These are phyloP conservation scores for Mycena vulgaris DNA, from an alignment of 768 basidiomycete species.

Conservation along the genomic window DNA sequence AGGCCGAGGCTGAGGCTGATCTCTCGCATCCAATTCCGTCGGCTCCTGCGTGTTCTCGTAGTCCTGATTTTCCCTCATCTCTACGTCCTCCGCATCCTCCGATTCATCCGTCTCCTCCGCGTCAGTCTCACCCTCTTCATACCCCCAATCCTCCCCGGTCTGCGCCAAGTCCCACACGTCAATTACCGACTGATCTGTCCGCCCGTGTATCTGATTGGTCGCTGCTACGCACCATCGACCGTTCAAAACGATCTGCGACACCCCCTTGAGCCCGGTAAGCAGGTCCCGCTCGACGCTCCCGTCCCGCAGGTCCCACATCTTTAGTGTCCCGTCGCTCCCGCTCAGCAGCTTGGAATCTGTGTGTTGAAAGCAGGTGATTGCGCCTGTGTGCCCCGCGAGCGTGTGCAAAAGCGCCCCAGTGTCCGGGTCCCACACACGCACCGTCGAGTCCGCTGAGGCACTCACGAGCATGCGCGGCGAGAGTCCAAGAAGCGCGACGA, in stretches of 20 bases:
- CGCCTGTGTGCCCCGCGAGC: slow-evolving; percentile 92
- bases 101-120: slow-evolving; percentile 54
- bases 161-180: slow-evolving; percentile 94
- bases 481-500: slow-evolving; percentile 93
- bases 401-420: slow-evolving; percentile 85
- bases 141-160: slow-evolving; percentile 85
- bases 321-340: slow-evolving; percentile 95
- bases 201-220: slow-evolving; percentile 70
- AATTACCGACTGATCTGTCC: slow-evolving; percentile 78
- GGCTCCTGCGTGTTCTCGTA: slow-evolving; percentile 63
- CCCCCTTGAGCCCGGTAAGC: slow-evolving; percentile 91
- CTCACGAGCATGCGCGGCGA: slow-evolving; percentile 94
- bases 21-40: slow-evolving; percentile 80
- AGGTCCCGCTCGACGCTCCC: slow-evolving; percentile 91
- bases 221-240: slow-evolving; percentile 96
- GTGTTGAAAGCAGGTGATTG: slow-evolving; percentile 99
- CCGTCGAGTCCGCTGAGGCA: slow-evolving; percentile 95
- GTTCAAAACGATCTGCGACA: slow-evolving; percentile 98
- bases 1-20: too few species aligned
- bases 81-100: slow-evolving; percentile 13
- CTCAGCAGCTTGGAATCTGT: slow-evolving; percentile 98
- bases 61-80: slow-evolving; percentile 29
- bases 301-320: slow-evolving; percentile 97
- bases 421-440: slow-evolving; percentile 95
- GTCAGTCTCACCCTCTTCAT: slow-evolving; percentile 79